phyloP scores from a whole-genome alignment of 441 rosid genomes.

The Arabidopsis hybrid region DNA sequence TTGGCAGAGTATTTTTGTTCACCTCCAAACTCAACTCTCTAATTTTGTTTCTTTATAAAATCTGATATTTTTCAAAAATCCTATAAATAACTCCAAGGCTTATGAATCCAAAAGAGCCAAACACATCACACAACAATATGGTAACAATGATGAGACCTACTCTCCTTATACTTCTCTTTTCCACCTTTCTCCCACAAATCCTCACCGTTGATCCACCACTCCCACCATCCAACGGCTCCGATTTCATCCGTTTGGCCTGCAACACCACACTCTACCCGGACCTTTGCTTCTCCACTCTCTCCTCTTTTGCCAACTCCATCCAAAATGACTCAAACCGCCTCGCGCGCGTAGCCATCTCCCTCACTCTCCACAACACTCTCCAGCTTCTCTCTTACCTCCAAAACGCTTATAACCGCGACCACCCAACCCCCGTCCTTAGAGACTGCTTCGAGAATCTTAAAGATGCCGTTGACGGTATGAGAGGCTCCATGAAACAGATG shows the following conservation, averaged over 20 bases:
- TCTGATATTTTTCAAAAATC: background rate
- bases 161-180: constrained; percentile 26
- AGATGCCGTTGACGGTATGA: constrained; percentile 77
- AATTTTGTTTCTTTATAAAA: background rate
- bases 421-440: constrained; percentile 64
- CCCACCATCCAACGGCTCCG: constrained; percentile 43
- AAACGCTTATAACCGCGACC: constrained; percentile 6
- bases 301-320: constrained; percentile 60
- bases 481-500: constrained; percentile 81
- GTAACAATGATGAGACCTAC: constrained; percentile 35
- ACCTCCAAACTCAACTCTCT: background rate
- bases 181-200: constrained; percentile 41
- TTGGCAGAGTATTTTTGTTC: background rate
- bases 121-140: constrained; percentile 24
- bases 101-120: background rate
- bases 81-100: constrained; percentile 24
- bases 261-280: constrained; percentile 74
- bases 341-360: constrained; percentile 62
- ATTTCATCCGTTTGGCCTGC: constrained; percentile 75
- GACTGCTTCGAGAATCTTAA: constrained; percentile 81
- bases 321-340: constrained; percentile 60
- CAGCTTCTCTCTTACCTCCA: constrained; percentile 53
- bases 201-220: constrained; percentile 38
- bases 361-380: constrained; percentile 59
- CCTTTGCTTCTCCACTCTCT: constrained; percentile 71